A percentile compares a stretch with the other conserved stretches of the same genome.
phyloP scores from a whole-genome alignment of 495 filamentous ascomycete species.

The Apodospora peruviana region DNA sequence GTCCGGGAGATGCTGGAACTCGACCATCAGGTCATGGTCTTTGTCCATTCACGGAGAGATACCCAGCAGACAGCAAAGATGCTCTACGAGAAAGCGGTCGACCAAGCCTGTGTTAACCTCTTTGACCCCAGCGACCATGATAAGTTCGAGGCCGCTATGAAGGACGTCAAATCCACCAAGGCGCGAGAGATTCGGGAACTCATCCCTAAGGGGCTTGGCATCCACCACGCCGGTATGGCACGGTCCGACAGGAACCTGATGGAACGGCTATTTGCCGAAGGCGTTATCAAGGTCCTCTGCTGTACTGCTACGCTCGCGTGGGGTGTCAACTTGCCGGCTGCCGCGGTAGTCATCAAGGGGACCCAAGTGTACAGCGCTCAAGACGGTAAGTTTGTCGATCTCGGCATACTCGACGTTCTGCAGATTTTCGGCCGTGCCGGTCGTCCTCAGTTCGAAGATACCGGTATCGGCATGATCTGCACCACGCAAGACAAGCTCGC shows the following conservation, averaged over 20 bases:
- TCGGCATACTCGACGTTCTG: constrained; percentile 94
- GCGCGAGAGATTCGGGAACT: constrained; percentile 83
- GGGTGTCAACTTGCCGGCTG: constrained; percentile 98
- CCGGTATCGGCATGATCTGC: constrained; percentile 93
- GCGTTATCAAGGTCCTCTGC: constrained; percentile 89
- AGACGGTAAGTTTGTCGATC: constrained; percentile 92
- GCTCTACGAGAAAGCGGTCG: constrained; percentile 78
- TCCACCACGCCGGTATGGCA: constrained; percentile 94
- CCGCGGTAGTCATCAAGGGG: constrained; percentile 96
- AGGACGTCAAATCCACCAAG: constrained; percentile 76
- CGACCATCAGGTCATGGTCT: constrained; percentile 97
- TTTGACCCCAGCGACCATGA: constrained; percentile 72
- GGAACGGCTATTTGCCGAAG: constrained; percentile 83
- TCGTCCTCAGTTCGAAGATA: constrained; percentile 93
- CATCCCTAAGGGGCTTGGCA: constrained; percentile 82
- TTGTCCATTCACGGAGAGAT: constrained; percentile 95
- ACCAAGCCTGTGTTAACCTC: constrained; percentile 68
- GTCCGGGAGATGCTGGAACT: constrained; percentile 84
- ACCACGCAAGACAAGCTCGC: constrained; percentile 86
- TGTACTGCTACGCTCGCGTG: constrained; percentile 97
- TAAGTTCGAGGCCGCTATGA: constrained; percentile 64
- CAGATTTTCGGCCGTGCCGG: constrained; percentile 99
- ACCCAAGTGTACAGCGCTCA: constrained; percentile 94
- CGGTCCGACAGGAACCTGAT: constrained; percentile 89
- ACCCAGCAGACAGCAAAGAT: constrained; percentile 82